Evolutionary conservation across 2,329 filamentous ascomycete species (phyloP), one percentile per base, ranked within the genome.

Genomic region (Verticillium isaacii): DNA sequence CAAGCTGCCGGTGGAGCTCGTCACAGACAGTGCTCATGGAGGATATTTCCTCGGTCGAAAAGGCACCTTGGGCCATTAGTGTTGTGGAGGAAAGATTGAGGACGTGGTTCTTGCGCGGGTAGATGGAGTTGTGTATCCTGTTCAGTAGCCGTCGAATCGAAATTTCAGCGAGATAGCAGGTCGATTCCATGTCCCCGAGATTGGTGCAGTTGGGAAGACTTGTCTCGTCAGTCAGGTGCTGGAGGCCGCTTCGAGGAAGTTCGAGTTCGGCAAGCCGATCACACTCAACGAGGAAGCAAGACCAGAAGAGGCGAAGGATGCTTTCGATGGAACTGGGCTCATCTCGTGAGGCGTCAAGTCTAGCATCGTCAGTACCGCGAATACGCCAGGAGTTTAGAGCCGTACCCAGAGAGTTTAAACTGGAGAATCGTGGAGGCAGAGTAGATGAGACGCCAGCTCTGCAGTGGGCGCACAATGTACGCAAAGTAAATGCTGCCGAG

Each of bases 401-500:
- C 61, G 34, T 39, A 66, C 25, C 68, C 64, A 5, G 66, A 69
- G 3, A 72, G 58, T 56, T 67, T 68, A 56, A 72, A 70, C 36
- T 74, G 72, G 8, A 73, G 65, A 8, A 70, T 67, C 9, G 69
- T 70, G 5, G 70, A 70, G 8, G 72, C 72, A 14, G 69, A 68
- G 56, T 73, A 65, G 32, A 74, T 72, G n/a, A 74, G 61, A 25
- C 68, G 63, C 72, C 72, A 74, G 58, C 71, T 74, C 29, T 74
- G 71, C 32, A 74, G 60, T 4, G 72, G 72, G 11, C 70, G 67
- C 2, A 70, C 70, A 34, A 74, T 69, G 52, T 72, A 73, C 0
- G 71, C 71, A 65, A 73, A 74, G 59, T 74, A 74, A 2, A 73
- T 61, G 36, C 72, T 72, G 1, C 70, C 72, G 5, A 74, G 64